Evolutionary conservation across 208 protist species (phyloP), one percentile per base, ranked within the genome.

Genomic region (Leishmania guyanensis): DNA sequence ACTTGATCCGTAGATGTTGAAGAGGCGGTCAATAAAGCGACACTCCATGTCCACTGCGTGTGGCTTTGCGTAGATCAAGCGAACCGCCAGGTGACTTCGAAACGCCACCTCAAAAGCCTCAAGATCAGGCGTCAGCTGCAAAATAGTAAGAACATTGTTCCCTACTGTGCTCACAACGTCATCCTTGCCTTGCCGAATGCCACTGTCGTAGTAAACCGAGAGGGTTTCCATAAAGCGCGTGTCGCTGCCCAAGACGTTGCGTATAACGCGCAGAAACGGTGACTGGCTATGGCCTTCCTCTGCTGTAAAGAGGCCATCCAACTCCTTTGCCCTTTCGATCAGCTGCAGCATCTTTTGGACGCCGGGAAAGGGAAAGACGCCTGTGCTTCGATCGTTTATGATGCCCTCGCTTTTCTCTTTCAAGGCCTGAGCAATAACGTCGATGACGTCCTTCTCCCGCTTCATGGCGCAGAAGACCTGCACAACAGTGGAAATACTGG

Each of bases 101-200:
- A 94, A 92, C 8, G 82, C 77, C 17, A 86, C 78, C 48, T 97
- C 92, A 80, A 96, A 96, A 9, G 79, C 78, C 81, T 96, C 90
- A 51, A 91, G 90, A 78, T 94, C 88, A 33, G 74, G 79, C 53
- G 94, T 76, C 54, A 93, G 84, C 50, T 86, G 82, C 84, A 93
- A 89, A 70, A 97, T 75, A 56, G 62, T 81, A 36, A 93, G 76
- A 1, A 88, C 88, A 60, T 90, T 71, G 66, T 86, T 51, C 29
- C 81, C 77, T 58, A 93, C 53, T 4, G 65, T 16, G 20, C 80
- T 74, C 43, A 88, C 68, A 51, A 54, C 65, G 14, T 87, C 84
- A 33, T 64, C 68, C 16, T 68, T 81, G 39, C 73, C 68, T 48
- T 82, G 75, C 26, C 85, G 88, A 58, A 95, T 85, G 36, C 86